Base-by-base conservation (phyloP, 352 stramenopile species). In the Lagenidium sp. region DNA sequence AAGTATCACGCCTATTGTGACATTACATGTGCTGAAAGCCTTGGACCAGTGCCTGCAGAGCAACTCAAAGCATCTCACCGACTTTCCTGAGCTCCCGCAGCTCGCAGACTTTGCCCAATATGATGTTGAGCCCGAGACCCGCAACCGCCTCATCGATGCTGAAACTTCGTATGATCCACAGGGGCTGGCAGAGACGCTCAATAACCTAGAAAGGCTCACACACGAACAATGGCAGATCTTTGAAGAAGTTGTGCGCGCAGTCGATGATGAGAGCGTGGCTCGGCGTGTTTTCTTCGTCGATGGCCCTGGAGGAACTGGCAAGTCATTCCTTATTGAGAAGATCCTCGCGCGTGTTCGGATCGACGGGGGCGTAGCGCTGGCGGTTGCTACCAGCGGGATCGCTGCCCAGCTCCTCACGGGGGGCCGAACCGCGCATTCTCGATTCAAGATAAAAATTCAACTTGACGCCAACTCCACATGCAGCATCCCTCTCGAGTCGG, bases 331-430 rank as follows among this genome's bases (percentile, higher is more conserved):
- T 16, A 4, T 52, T 1, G 36, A 52, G 16, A 44, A 6, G 1
- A 44, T 52, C 15, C 28, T 71, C 1, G 53, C 55, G 0, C 25
- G 28, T 3, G 26, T 68, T 4, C 49, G 57, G 0, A n/a, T 41
- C 3, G 13, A 57, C 2, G 26, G 46, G 2, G 47, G 46, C 4
- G 51, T 61, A 1, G 55, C 39, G 0, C n/a, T 71, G 0, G 50
- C 55, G 1, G 55, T 57, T 2, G 57, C 64, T 2, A 48, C 57
- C 3, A 60, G 57, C 35, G 50, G 65, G 1, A 64, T 71, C n/a
- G 41, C 59, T 2, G 55, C 62, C 2, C 12, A 45, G 3, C 30
- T 71, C 2, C 29, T 75, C 0, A 55, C 28, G 4, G 55, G 55
- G 0, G 64, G 57, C 11, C 20, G 48, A 22, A 71, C 57, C 0